Evolutionary conservation across 192 early-diverging fungal genomes (phyloP), one percentile per base, ranked within the genome.

Genomic region (Fimicolochytrium jonesii): DNA sequence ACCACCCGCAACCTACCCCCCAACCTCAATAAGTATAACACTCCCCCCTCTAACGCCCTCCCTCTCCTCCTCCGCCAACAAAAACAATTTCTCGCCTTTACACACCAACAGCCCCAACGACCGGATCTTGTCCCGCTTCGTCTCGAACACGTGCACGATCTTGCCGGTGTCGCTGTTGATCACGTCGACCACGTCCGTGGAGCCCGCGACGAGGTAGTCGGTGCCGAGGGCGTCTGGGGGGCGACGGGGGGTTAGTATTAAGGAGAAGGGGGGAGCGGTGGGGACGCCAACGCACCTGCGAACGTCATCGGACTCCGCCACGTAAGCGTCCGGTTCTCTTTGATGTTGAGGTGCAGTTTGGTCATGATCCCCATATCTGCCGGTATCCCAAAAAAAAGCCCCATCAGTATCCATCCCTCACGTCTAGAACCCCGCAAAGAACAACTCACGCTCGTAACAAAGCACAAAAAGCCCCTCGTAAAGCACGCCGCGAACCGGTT

Each of bases 111-210:
- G 63, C 9, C 52, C 52, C 32, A 83, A 52, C 22, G 56, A 54
- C 20, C 66, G 67, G 43, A 81, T 73, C 61, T 76, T 73, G 43
- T 78, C 76, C 57, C 69, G 61, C 44, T 76, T 76, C 26, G 81
- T 77, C 44, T 80, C 81, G 56, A 81, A 83, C 29, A 78, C 70
- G 64, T 83, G 78, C 25, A 83, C 77, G 35, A 81, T 73, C 47
- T 80, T 81, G 35, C 78, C 78, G 9, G 66, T 74, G 6, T 50
- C 50, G 32, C 54, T 59, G 55, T 80, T 61, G 44, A 81, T 71
- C 23, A 83, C 75, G 64, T 83, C 78, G n/a, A 83, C 68, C 15
- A 77, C 72, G 4, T 70, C 64, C 1, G 61, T 46, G 13, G 81
- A 80, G 10, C 81, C 78, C 22, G 69, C 74, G n/a, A 77, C 72